Evolutionary conservation across 768 basidiomycete species (phyloP), one percentile per base, ranked within the genome.

Genomic region (Mycena belliarum): DNA sequence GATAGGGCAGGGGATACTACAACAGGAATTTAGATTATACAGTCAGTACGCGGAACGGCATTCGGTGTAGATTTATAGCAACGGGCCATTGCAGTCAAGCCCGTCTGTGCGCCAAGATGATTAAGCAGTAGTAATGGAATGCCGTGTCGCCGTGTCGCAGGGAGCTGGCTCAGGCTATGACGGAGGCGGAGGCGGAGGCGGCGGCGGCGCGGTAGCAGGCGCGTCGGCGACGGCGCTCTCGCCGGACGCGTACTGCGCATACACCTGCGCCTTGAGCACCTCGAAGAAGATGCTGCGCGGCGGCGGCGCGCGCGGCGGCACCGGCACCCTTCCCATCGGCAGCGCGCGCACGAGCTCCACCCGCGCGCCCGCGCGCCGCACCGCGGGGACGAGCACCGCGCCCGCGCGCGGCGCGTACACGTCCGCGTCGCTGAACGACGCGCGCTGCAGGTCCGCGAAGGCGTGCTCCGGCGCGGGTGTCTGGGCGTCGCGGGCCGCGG

Each of bases 201-300:
- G n/a, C 12, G 35, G 12, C 35, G 35, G 35, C 18, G 14, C 18
- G 35, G 6, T 15, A 15, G 35, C 35, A 15, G n/a, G 38, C 45
- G 16, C 23, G 18, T 42, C 55, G 8, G 55, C 20, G 0, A 25
- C 33, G 33, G 48, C 48, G 32, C 35, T 57, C 47, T 63, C 53
- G 24, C 61, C 61, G 2, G 12, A 11, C 23, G 61, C 57, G 33
- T 55, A 55, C 35, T 44, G 16, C 49, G 50, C 54, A 47, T 25
- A 52, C 6, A 63, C 57, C 41, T 59, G 53, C 25, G 41, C 9
- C 40, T 21, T 20, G 15, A 63, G 54, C 21, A 32, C 54, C 18
- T 59, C 53, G 42, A 59, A 32, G 50, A 63, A 63, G 24, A 63
- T 59, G 49, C 53, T 49, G 41, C 44, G 35, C 33, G 50, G 61